phyloP scores from a whole-genome alignment of 2,329 filamentous ascomycete species.

The Dothistroma septosporum region DNA sequence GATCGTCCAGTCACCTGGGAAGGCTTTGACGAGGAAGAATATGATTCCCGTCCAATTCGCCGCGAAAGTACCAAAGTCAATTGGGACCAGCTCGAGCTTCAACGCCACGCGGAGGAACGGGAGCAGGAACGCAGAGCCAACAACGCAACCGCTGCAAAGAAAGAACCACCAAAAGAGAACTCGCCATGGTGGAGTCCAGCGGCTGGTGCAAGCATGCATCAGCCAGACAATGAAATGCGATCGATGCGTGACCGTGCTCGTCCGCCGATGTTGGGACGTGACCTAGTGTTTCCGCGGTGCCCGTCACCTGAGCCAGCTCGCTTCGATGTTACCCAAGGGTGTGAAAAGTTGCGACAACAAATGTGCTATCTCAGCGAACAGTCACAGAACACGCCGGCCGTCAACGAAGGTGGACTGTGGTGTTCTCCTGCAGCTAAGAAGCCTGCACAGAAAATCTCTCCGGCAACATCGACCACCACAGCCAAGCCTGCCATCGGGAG shows the following conservation, averaged over 20 bases:
- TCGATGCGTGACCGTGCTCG: slow-evolving; percentile 57
- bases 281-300: slow-evolving; percentile 77
- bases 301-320: slow-evolving; percentile 78
- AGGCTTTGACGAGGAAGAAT: slow-evolving; percentile 38
- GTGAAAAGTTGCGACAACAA: slow-evolving; percentile 46
- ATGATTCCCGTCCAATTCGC: slow-evolving; percentile 32
- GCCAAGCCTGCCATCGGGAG: slow-evolving; percentile 19
- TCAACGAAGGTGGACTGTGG: slow-evolving; percentile 58
- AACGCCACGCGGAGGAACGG: slow-evolving; percentile 66
- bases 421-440: slow-evolving; percentile 26
- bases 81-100: slow-evolving; percentile 79
- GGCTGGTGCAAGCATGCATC: slow-evolving; percentile 25
- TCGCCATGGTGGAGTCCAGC: slow-evolving; percentile 41
- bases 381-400: slow-evolving; percentile 39
- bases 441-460: slow-evolving; percentile 4
- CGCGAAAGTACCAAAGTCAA: slow-evolving; percentile 61
- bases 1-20: slow-evolving; percentile 38
- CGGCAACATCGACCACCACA: slow-evolving; percentile 14
- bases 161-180: slow-evolving; percentile 12
- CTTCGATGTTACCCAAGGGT: slow-evolving; percentile 70
- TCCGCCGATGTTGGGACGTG: slow-evolving; percentile 83
- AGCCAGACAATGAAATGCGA: slow-evolving; percentile 44
- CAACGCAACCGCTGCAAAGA: slow-evolving; percentile 32
- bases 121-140: slow-evolving; percentile 49
- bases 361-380: slow-evolving; percentile 51